Base-by-base conservation (phyloP, 1,284 basidiomycete species). In the Blastosporella zonata region DNA sequence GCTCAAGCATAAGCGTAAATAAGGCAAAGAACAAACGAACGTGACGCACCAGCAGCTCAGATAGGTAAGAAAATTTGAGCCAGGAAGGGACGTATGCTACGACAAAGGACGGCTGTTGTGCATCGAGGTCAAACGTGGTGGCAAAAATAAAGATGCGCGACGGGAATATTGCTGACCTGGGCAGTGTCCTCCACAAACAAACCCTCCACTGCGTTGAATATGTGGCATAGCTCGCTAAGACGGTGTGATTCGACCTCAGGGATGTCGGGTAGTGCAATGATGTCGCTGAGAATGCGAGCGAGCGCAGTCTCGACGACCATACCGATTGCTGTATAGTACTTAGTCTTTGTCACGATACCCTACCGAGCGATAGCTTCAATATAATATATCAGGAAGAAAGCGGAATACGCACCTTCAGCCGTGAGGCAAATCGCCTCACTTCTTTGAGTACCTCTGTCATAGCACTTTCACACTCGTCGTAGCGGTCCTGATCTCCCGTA, bases 1-100 rank as follows among this genome's bases (percentile, higher is more conserved):
- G 39, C 29, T 33, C 28, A 43, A n/a, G 42, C 20, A 46, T 21
- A 47, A 47, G 50, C 21, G 37, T 22, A 39, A 33, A 52, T 46
- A 49, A 43, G 43, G 38, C 9, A 43, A 38, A 12, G 13, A 27
- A 22, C 40, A 6, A 25, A 13, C 6, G 34, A 17, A 34, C 52
- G 33, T 40, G 31, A 75, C 87, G 50, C 55, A 93, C 92, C 69
- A 97, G 67, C 9, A 97, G 74, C 65, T 97, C 93, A 1, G 89
- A 89, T 1, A 96, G 74, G 67, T 97, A 97, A 17, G 88, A 92
- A 66, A 92, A 95, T 65, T 96, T 96, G 59, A 96, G 78, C 94
- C 93, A 97, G n/a, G 82, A 85, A 0, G 90, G 88, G 13, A 94
- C 91, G 56, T 90, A 88, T 0, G 79, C 80, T 2, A 81, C 81